Conservation (phyloP, 2,329 filamentous ascomycete genomes). For the Pseudophaeomoniella oleicola region DNA sequence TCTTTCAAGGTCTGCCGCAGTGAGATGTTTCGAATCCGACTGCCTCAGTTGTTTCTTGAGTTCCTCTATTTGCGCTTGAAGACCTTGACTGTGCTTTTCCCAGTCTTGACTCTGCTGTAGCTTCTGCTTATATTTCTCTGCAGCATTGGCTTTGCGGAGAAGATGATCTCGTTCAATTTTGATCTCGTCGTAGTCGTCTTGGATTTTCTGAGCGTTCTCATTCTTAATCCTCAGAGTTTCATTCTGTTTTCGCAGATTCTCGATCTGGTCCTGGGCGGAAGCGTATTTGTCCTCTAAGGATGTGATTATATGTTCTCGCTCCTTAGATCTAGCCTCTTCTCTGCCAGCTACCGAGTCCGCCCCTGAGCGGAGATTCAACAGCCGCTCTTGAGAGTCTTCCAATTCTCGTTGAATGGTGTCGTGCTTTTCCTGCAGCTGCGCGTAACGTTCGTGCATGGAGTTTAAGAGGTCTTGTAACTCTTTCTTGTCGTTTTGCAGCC, state of each 20-base stretch:
- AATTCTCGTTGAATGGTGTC: constrained; percentile 29
- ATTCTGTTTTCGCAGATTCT: constrained; percentile 27
- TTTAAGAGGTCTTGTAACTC: constrained; percentile 30
- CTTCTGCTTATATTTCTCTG: constrained; percentile 35
- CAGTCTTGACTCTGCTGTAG: constrained; percentile 32
- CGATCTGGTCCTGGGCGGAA: constrained; percentile 29
- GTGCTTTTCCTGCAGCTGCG: constrained; percentile 38
- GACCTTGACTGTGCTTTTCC: constrained; percentile 31
- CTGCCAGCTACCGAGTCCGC: neutral
- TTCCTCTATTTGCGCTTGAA: constrained; percentile 31
- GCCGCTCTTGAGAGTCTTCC: constrained; percentile 32
- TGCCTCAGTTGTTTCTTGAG: constrained; percentile 31
- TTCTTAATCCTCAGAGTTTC: constrained; percentile 29
- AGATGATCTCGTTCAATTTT: constrained; percentile 32
- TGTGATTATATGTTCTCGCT: constrained; percentile 59
- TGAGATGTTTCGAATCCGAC: constrained; percentile 21
- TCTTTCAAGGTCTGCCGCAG: constrained; percentile 11
- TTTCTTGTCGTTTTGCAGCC: constrained; percentile 36
- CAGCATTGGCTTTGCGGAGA: constrained; percentile 31
- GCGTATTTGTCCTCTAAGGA: constrained; percentile 54
- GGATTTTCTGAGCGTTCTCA: constrained; percentile 29
- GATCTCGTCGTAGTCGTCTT: constrained; percentile 34
- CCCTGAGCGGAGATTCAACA: constrained; percentile 36
- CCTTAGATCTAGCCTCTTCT: constrained; percentile 17
- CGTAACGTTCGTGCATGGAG: constrained; percentile 45